Evolutionary conservation across 768 basidiomycete species (phyloP).

Genomic region (Heimioporus sp.): DNA sequence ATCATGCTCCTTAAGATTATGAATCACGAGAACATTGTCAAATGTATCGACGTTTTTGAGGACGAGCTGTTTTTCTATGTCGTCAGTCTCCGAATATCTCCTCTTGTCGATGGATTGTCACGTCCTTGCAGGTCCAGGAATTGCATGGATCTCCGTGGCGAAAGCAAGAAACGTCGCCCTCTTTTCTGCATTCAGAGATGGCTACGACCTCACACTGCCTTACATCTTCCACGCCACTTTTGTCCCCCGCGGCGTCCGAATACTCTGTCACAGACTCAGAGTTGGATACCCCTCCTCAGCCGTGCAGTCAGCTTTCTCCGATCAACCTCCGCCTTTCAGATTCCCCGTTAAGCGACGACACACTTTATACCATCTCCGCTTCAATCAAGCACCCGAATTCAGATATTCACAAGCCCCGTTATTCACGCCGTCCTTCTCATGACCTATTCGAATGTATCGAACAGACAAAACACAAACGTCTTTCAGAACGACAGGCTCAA

Average conservation of each 20-base stretch:
- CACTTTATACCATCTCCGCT: conserved; percentile 2
- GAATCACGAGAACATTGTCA: conserved; percentile 79
- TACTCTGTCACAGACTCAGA: conserved; percentile 44
- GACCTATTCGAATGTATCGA: conserved; percentile 97
- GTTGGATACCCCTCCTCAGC: conserved; percentile 42
- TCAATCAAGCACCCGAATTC: conserved; percentile 10
- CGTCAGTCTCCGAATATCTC: conserved; percentile 43
- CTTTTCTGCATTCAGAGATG: conserved; percentile 23
- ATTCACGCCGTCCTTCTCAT: conserved; percentile 75
- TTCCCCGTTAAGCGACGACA: conserved; percentile 10
- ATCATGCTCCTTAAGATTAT: conserved; percentile 71
- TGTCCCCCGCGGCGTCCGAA: conserved; percentile 56
- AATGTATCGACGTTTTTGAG: conserved; percentile 81
- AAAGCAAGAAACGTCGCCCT: conserved; percentile 37
- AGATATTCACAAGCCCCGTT: conserved; percentile 38
- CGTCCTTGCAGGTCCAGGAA: conserved; percentile 70
- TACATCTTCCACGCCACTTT: conserved; percentile 45
- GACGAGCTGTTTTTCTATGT: conserved; percentile 85
- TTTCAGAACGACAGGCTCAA: conserved; percentile 75
- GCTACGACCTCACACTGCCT: conserved; percentile 13
- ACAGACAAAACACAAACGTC: conserved; percentile 72
- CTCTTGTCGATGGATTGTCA: conserved; percentile 2
- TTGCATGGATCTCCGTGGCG: conserved; percentile 91
- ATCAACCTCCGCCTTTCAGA: conserved; percentile 18
- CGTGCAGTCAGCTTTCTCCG: conserved; percentile 23